phyloP scores from a whole-genome alignment of 164 flowering plant genomes.

The Paratinospora sagittata region DNA sequence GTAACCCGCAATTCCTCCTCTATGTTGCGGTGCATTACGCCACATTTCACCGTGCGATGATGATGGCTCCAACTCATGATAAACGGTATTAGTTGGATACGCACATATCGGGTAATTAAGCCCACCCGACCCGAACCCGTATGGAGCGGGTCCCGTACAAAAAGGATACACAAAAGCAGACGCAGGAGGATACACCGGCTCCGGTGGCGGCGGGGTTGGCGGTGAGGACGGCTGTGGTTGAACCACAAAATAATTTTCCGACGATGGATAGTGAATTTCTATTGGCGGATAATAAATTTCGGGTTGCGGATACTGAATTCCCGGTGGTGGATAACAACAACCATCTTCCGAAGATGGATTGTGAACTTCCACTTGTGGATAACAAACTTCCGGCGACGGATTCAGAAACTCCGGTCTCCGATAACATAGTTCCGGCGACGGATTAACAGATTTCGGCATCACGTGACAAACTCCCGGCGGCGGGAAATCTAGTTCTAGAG shows the following conservation, averaged over 20 bases:
- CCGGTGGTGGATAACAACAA: slow-evolving; percentile 10
- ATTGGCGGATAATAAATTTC: neutral
- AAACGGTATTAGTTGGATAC: neutral
- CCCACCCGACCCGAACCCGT: neutral
- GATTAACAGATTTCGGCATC: neutral
- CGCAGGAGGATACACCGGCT: neutral
- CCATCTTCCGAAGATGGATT: slow-evolving; percentile 7
- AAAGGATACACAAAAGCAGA: neutral
- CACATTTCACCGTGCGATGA: slow-evolving; percentile 5
- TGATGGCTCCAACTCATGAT: neutral
- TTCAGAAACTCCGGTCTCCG: neutral
- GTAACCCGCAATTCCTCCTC: neutral
- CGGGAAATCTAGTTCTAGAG: neutral
- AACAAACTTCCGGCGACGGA: neutral
- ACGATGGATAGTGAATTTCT: neutral
- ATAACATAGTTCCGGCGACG: neutral
- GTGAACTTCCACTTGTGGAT: neutral
- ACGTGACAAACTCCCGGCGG: neutral
- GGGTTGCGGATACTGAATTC: slow-evolving; percentile 1
- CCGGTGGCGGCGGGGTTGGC: neutral
- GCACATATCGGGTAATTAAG: neutral
- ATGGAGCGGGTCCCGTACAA: neutral
- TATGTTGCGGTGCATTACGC: slow-evolving; percentile 1
- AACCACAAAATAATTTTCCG: too few relatives aligned
- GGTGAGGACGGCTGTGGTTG: too few relatives aligned